phyloP scores from a whole-genome alignment of 148 eudicot species.

The Chenopodium formosanum region DNA sequence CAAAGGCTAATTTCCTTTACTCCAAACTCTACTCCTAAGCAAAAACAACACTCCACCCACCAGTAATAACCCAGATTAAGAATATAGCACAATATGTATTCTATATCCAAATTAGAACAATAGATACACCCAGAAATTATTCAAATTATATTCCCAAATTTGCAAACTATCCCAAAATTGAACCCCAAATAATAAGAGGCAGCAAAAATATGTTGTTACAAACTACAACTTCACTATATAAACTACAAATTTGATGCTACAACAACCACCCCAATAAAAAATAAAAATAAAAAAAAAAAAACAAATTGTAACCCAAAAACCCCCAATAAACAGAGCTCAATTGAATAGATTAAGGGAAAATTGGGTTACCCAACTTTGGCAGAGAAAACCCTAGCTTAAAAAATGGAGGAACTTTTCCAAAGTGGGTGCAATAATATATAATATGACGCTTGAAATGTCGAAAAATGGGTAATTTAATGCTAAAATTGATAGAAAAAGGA shows the following conservation, averaged over 20 bases:
- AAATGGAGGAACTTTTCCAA: constrained; percentile 3
- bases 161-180: neutral
- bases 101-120: too few species aligned
- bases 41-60: neutral
- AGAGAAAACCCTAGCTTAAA: constrained; percentile 23
- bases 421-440: neutral
- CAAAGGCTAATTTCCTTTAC: constrained; percentile 5
- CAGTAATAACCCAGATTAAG: constrained; percentile 2
- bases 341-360: constrained; percentile 5
- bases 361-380: constrained; percentile 11
- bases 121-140: neutral
- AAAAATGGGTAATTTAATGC: neutral
- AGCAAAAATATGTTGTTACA: neutral
- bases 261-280: neutral
- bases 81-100: neutral
- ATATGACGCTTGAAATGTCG: neutral
- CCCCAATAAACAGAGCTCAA: neutral
- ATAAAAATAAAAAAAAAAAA: neutral
- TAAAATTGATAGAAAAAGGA: neutral
- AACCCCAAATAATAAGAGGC: constrained; percentile 9
- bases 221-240: neutral
- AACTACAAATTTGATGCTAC: neutral
- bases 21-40: neutral
- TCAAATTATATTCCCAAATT: neutral
- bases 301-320: constrained; percentile 1